Base-by-base conservation (phyloP, 345 rosid species). In the Lumnitzera racemosa region DNA sequence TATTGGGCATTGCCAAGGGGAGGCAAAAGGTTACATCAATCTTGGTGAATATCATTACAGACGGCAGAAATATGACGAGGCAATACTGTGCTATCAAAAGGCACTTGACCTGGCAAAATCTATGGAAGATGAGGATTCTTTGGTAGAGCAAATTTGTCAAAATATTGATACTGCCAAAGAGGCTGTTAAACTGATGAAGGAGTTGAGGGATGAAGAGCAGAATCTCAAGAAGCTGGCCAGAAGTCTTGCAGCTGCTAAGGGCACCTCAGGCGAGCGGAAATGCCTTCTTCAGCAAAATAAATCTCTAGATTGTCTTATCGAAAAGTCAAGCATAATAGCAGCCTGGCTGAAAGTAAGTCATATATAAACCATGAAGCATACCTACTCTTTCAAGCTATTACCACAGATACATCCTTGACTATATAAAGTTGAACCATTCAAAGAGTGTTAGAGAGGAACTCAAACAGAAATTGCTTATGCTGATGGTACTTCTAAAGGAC, bases 11-110 rank as follows among this genome's bases (percentile, higher is more conserved):
- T 12, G 67, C 58, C 88, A 88, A 73, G 99, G 97, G 56, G 96
- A 90, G 81, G 97, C 99, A 49, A 94, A 94, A 67, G 99, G 96
- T 54, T 90, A 83, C 57, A 86, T 94, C 56, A 94, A 90, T 78
- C 99, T 94, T 17, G 99, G 96, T 36, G 96, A 90, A 63, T 62
- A 86, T 73, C 90, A 86, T 61, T 74, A 84, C 64, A 88, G 75
- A 71, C 78, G 73, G 58, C 92, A 90, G 57, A 86, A 78, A 76
- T 90, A 94, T 56, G 86, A 86, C 4, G 78, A 88, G 23, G 99
- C 96, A 23, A 70, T 75, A 54, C 65, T 56, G 55, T 90, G 97
- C 79, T 94, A 90, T 69, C 77, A 80, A 53, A 94, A 76, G 68
- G 96, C 97, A 14, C 79, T 78, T 62, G 73, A 71, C 36, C 80